phyloP scores from a whole-genome alignment of 1,284 basidiomycete genomes.

The Singerocomus inundabilis region DNA sequence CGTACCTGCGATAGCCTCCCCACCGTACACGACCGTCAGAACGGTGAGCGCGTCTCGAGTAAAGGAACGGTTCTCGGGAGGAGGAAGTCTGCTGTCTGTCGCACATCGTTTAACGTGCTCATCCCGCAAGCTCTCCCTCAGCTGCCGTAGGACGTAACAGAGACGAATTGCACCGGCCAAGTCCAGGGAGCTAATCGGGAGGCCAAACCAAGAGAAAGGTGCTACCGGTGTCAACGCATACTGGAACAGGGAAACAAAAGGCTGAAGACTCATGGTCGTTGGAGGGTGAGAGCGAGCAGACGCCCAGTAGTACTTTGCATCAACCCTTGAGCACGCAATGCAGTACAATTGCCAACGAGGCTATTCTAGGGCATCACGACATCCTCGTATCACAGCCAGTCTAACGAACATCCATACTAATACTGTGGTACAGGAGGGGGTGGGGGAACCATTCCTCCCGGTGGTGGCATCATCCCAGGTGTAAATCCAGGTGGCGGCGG shows the following conservation, averaged over 20 bases:
- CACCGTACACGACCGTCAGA: constrained; percentile 69
- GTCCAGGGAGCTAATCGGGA: constrained; percentile 59
- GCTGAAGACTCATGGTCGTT: constrained; percentile 34
- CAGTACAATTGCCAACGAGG: constrained; percentile 1
- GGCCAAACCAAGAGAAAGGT: constrained; percentile 67
- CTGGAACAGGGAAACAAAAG: constrained; percentile 53
- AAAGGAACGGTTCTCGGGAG: constrained; percentile 53
- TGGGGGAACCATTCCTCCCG: constrained; percentile 33
- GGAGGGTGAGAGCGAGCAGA: neutral
- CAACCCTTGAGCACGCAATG: too few species aligned
- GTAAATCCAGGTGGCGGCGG: constrained; percentile 33
- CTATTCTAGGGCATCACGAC: constrained; percentile 4
- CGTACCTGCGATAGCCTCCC: constrained; percentile 64
- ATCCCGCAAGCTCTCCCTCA: constrained; percentile 50
- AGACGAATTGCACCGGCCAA: constrained; percentile 63
- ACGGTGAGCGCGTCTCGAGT: constrained; percentile 55
- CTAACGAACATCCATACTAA: constrained; percentile 21
- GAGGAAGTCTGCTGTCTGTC: constrained; percentile 19
- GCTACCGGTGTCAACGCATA: constrained; percentile 58
- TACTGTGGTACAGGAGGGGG: constrained; percentile 35
- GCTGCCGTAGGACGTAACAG: constrained; percentile 63
- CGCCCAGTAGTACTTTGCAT: too few species aligned
- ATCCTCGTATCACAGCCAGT: constrained; percentile 3
- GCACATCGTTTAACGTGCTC: constrained; percentile 39
- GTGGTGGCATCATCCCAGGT: constrained; percentile 34